Evolutionary conservation across 148 eudicot species (phyloP), one percentile per base, ranked within the genome.

Genomic region (Mesembryanthemum crystallinum): DNA sequence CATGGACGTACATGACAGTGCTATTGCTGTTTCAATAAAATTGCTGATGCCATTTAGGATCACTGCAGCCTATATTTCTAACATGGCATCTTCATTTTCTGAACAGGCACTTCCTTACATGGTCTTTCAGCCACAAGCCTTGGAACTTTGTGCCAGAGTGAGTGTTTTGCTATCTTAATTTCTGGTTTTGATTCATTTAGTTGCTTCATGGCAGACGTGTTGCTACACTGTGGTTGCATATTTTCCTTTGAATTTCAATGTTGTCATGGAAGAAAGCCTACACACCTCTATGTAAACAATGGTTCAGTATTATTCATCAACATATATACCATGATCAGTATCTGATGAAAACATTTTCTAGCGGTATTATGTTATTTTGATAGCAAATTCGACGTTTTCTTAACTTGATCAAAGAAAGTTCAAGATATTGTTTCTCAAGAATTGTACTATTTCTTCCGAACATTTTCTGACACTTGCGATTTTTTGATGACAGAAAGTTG

Each of bases 101-200:
- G 63, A 35, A 68, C 88, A 92, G 99, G 91, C 67, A 64, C 90
- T 95, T 84, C 90, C 91, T 65, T 89, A 77, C 76, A 76, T 25
- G 17, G 89, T 87, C 71, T 95, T 95, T 79, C 97, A 95, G 86
- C 87, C 90, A 33, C 96, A 88, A 86, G 87, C 99, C 47, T 78
- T 95, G 85, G 99, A 92, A 79, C 94, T 91, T 54, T 95, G 99
- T 85, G 94, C 99, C 62, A 87, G 97, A 83, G 97, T 95, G 84
- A 88, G 99, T 71, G n/a, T 39, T 70, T 35, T 29, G 61, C 14
- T 25, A 61, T 74, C 20, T n/a, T 23, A 7, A 7, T 57, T 57
- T 23, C 3, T 5, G 8, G 61, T 57, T 57, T 57, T 23, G 27
- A 57, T 57, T 57, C 11, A 23, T n/a, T 8, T 57, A 57, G n/a